Evolutionary conservation across 2,329 filamentous ascomycete genomes (phyloP).

Genomic region (Trichoderma citrinoviride): DNA sequence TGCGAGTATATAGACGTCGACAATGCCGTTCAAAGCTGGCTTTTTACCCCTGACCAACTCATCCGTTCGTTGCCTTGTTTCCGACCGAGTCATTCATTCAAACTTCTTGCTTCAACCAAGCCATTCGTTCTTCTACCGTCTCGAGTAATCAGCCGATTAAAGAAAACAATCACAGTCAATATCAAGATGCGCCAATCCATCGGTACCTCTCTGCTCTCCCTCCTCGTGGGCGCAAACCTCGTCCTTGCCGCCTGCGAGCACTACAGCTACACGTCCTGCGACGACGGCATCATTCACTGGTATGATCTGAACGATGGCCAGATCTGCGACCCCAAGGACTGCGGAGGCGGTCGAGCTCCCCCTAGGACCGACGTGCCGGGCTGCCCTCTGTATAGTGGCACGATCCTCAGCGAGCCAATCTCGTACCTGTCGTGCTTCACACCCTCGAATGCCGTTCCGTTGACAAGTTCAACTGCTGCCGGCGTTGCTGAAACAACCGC

Average conservation of each 20-base stretch:
- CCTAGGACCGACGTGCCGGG: not conserved
- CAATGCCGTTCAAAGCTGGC: not conserved
- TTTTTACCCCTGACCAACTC: not conserved
- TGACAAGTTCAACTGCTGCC: not conserved
- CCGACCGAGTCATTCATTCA: not conserved
- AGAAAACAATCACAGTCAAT: not conserved
- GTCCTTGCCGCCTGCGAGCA: not conserved
- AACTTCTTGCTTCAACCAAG: not conserved
- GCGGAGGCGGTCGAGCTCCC: not conserved
- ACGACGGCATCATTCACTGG: not conserved
- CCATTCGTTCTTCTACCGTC: not conserved
- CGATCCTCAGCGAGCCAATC: not conserved
- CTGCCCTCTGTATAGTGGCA: not conserved
- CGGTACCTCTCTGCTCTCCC: not conserved
- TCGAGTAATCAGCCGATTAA: not conserved
- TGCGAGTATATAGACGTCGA: not conserved
- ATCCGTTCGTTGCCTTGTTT: not conserved
- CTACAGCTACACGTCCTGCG: not conserved
- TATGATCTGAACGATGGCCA: not conserved
- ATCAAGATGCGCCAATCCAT: not conserved
- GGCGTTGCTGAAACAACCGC: not conserved
- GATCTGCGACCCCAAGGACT: not conserved
- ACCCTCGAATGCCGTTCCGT: not conserved
- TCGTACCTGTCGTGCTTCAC: not conserved
- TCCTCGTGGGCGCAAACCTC: not conserved